phyloP scores from a whole-genome alignment of 2,329 filamentous ascomycete genomes.

The Orbilia ellipsospora region DNA sequence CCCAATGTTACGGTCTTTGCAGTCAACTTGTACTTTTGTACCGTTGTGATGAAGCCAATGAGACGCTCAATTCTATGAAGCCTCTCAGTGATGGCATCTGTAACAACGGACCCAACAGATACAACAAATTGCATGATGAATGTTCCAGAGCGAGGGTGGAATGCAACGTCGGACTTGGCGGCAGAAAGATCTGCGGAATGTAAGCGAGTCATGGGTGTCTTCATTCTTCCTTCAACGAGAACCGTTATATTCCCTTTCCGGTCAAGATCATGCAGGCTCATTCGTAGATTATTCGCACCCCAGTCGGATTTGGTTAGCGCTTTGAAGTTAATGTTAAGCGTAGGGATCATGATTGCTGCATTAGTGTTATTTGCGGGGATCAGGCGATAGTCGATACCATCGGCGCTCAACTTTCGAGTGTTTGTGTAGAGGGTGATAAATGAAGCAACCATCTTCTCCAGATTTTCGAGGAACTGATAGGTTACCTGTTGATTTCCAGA shows the following conservation, averaged over 20 bases:
- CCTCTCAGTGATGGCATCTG: slow-evolving; percentile 70
- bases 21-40: slow-evolving; percentile 68
- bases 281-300: slow-evolving; percentile 71
- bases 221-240: slow-evolving; percentile 68
- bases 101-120: slow-evolving; percentile 70
- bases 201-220: slow-evolving; percentile 68
- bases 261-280: slow-evolving; percentile 67
- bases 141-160: slow-evolving; percentile 70
- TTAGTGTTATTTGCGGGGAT: slow-evolving; percentile 58
- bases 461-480: slow-evolving; percentile 60
- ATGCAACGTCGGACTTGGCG: slow-evolving; percentile 71
- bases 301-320: slow-evolving; percentile 63
- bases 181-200: slow-evolving; percentile 56
- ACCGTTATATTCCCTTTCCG: slow-evolving; percentile 70
- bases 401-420: slow-evolving; percentile 60
- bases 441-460: slow-evolving; percentile 62
- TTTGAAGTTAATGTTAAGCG: slow-evolving; percentile 60
- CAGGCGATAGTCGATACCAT: slow-evolving; percentile 59
- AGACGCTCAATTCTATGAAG: slow-evolving; percentile 76
- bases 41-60: slow-evolving; percentile 74
- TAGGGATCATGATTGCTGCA: slow-evolving; percentile 56
- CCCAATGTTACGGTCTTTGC: slow-evolving; percentile 72
- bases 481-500: slow-evolving; percentile 52
- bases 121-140: slow-evolving; percentile 73
- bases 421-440: slow-evolving; percentile 63